A percentile compares a stretch with the other conserved stretches of the same genome.
phyloP scores from a whole-genome alignment of 73 alveolate genomes.

The Paramecium sexaurelia region DNA sequence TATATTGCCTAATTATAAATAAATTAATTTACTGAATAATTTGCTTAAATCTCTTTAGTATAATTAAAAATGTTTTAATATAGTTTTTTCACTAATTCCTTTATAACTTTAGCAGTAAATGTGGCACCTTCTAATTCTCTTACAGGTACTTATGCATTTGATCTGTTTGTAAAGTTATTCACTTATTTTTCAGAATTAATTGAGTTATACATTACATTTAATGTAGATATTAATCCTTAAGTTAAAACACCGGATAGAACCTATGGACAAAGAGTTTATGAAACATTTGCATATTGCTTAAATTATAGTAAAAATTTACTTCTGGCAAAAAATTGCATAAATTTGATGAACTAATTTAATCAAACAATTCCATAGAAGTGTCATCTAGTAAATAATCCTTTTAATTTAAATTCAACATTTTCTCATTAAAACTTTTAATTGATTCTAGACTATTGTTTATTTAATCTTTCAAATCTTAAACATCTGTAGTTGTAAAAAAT shows the following conservation, averaged over 20 bases:
- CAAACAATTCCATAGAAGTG: not conserved
- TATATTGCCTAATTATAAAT: not conserved
- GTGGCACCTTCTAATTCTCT: constrained; percentile 37
- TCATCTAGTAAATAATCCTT: not conserved
- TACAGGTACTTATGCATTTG: not conserved
- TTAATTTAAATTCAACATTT: not conserved
- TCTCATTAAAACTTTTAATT: not conserved
- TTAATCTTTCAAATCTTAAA: not conserved
- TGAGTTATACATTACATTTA: not conserved
- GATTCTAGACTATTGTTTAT: not conserved
- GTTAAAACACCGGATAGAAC: not conserved
- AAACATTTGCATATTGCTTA: not conserved
- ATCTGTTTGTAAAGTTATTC: not conserved
- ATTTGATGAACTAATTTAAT: not conserved
- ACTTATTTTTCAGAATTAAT: not conserved
- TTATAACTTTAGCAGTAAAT: not conserved
- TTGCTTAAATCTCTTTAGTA: not conserved
- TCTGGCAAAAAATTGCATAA: not conserved
- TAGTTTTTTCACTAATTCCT: not conserved
- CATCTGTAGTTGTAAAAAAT: not conserved
- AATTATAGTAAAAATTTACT: not conserved
- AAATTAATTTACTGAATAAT: not conserved
- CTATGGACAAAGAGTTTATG: not conserved
- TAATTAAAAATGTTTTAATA: not conserved
- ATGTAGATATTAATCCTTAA: not conserved